Percentiles rank a stretch among this genome's conserved stretches.
phyloP scores from a whole-genome alignment of 768 basidiomycete genomes.

The Mrakia blollopis region DNA sequence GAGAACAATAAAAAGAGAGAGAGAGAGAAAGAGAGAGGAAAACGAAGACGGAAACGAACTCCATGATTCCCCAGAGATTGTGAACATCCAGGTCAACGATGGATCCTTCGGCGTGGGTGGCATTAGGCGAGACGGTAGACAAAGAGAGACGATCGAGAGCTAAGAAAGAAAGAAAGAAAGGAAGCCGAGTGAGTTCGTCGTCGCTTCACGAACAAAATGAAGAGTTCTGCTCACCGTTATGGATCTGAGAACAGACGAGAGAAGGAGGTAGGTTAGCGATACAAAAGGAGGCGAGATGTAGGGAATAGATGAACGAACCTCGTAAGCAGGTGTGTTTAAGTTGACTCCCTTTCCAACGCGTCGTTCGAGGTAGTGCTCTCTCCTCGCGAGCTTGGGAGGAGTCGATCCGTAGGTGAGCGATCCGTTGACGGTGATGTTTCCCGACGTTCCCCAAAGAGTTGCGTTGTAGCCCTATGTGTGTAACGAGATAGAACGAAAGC shows the following conservation, averaged over 20 bases:
- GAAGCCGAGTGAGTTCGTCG: constrained; percentile 33
- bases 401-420: constrained; percentile 24
- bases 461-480: constrained; percentile 57
- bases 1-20: background rate
- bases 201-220: constrained; percentile 21
- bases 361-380: constrained; percentile 11
- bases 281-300: too few relatives aligned
- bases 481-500: background rate
- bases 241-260: constrained; percentile 46
- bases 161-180: background rate
- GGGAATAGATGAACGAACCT: background rate
- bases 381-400: background rate
- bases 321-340: constrained; percentile 60
- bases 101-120: constrained; percentile 58
- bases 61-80: constrained; percentile 51
- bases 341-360: constrained; percentile 45
- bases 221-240: constrained; percentile 56
- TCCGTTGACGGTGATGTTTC: constrained; percentile 62
- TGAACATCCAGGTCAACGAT: constrained; percentile 57
- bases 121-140: constrained; percentile 63
- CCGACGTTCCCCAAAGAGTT: constrained; percentile 60
- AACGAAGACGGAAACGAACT: constrained; percentile 48
- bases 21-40: background rate
- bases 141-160: constrained; percentile 50
- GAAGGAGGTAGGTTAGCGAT: background rate